These are phyloP conservation scores for Trichophyton equinum DNA, from an alignment of 2,329 filamentous ascomycete species.

Conservation along the genomic window DNA sequence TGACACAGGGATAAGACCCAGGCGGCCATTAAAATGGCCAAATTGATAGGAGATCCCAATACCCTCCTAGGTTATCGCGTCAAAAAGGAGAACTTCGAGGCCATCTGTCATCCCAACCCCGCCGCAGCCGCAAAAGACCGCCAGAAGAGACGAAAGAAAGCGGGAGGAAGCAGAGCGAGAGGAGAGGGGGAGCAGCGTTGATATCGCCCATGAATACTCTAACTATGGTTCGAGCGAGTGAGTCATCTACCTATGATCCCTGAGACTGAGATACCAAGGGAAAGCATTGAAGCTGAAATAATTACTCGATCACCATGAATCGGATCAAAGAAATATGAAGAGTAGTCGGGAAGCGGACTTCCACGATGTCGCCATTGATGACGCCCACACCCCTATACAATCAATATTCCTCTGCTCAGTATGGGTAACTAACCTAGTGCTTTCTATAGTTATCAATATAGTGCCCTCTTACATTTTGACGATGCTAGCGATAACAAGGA, in stretches of 20 bases:
- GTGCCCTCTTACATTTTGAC: neutral
- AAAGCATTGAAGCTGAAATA: too few relatives aligned
- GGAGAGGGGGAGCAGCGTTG: neutral
- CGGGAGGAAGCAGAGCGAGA: neutral
- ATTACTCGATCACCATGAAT: too few relatives aligned
- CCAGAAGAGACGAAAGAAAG: neutral
- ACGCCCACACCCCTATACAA: too few relatives aligned
- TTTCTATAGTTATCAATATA: neutral
- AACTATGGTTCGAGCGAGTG: too few relatives aligned
- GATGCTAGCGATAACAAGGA: neutral
- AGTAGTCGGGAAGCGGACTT: too few relatives aligned
- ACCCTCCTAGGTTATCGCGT: neutral
- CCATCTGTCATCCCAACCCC: neutral
- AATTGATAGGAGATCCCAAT: neutral
- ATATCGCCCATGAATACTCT: too few relatives aligned
- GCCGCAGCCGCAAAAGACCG: neutral
- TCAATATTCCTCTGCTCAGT: neutral
- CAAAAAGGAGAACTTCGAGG: neutral
- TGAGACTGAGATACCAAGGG: too few relatives aligned
- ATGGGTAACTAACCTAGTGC: neutral
- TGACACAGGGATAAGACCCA: neutral
- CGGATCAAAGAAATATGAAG: too few relatives aligned
- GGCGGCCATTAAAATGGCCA: neutral
- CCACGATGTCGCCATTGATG: too few relatives aligned
- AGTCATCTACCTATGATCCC: too few relatives aligned